Evolutionary conservation across 768 basidiomycete species (phyloP).

Genomic region (Leccinellum luteum): DNA sequence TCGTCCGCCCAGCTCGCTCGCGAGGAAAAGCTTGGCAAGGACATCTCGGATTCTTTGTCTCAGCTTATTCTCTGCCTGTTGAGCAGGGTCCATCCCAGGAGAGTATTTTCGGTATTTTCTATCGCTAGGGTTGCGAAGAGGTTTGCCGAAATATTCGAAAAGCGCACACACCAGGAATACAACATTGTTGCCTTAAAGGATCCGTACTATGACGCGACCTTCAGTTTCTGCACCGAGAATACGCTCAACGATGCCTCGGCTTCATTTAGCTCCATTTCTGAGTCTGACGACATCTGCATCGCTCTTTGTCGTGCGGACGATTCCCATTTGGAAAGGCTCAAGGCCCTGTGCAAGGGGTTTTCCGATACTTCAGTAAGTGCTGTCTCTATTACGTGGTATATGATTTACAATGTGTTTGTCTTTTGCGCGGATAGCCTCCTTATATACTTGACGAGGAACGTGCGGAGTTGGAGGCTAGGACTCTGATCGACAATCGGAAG

Average conservation of each 20-base stretch:
- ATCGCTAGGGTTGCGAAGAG: conserved; percentile 41
- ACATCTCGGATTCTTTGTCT: conserved; percentile 40
- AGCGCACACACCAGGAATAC: conserved; percentile 13
- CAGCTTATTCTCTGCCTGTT: conserved; percentile 42
- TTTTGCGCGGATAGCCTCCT: conserved; percentile 42
- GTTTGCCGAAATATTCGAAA: conserved; percentile 51
- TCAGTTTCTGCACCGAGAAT: conserved; percentile 50
- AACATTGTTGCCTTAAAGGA: conserved; percentile 26
- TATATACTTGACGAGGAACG: conserved; percentile 44
- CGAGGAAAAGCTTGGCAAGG: conserved; percentile 13
- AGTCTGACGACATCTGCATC: conserved; percentile 18
- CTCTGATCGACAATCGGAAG: conserved; percentile 44
- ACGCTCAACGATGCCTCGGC: conserved; percentile 32
- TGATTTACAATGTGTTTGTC: background rate
- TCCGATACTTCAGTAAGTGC: conserved; percentile 54
- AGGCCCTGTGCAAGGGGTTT: conserved; percentile 53
- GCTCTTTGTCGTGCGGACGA: conserved; percentile 33
- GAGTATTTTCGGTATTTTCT: conserved; percentile 69
- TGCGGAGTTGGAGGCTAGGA: conserved; percentile 50
- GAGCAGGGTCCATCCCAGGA: conserved; percentile 30
- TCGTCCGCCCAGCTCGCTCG: conserved; percentile 36
- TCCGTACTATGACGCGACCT: conserved; percentile 62
- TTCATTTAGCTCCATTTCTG: background rate
- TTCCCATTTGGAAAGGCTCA: conserved; percentile 36
- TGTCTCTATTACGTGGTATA: background rate